These are phyloP conservation scores for Ganoderma lingzhi DNA, from an alignment of 1,284 basidiomycete species.

Conservation along the genomic window DNA sequence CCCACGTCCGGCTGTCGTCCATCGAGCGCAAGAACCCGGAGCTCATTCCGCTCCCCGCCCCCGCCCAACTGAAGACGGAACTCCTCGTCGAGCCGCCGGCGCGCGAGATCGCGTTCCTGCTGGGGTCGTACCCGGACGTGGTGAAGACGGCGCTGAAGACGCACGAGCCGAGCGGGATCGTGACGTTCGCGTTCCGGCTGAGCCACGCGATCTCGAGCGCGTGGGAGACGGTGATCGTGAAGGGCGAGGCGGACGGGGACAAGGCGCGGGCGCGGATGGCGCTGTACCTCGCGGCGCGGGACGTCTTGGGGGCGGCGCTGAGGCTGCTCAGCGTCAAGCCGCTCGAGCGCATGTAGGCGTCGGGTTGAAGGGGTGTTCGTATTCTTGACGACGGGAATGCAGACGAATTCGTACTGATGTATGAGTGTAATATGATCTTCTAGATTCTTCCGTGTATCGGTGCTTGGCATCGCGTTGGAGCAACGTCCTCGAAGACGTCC, in stretches of 20 bases:
- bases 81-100: constrained; percentile 80
- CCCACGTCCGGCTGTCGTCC: constrained; percentile 94
- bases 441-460: background rate
- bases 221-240: constrained; percentile 74
- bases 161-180: constrained; percentile 92
- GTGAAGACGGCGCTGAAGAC: constrained; percentile 87
- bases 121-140: constrained; percentile 92
- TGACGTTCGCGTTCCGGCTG: constrained; percentile 80
- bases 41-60: constrained; percentile 79
- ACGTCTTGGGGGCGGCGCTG: constrained; percentile 90
- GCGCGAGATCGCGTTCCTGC: constrained; percentile 86
- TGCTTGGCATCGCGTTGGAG: background rate
- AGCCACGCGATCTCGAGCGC: constrained; percentile 87
- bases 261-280: constrained; percentile 88
- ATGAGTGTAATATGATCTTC: constrained; percentile 5
- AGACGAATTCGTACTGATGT: constrained; percentile 3
- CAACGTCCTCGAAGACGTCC: too few relatives aligned
- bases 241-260: constrained; percentile 42
- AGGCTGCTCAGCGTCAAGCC: constrained; percentile 89
- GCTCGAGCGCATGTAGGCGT: constrained; percentile 86
- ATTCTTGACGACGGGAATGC: background rate
- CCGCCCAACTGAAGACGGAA: constrained; percentile 73
- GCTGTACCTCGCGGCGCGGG: constrained; percentile 89
- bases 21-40: constrained; percentile 95
- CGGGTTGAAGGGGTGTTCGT: background rate